phyloP scores from a whole-genome alignment of 2,329 filamentous ascomycete genomes.

The Paraphaeosphaeria minitans region DNA sequence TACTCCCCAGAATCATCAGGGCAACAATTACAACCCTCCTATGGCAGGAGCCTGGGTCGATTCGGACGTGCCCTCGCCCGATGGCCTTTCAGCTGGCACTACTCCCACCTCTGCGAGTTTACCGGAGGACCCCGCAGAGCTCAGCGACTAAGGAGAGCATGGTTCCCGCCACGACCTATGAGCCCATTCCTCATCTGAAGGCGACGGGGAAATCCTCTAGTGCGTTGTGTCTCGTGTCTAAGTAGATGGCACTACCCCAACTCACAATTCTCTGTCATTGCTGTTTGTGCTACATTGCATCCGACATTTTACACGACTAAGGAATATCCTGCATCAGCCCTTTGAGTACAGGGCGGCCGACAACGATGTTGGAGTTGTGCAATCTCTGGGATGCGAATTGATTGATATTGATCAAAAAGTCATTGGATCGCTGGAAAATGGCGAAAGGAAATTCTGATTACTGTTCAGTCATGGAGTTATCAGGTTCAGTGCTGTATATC shows the following conservation, averaged over 20 bases:
- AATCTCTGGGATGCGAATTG: background rate
- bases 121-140: background rate
- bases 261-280: background rate
- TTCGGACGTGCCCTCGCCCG: background rate
- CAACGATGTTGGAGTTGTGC: background rate
- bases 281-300: background rate
- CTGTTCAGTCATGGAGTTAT: background rate
- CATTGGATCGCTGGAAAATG: background rate
- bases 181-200: background rate
- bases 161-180: background rate
- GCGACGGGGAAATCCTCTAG: background rate
- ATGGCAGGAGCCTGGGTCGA: background rate
- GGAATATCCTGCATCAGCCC: background rate
- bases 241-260: background rate
- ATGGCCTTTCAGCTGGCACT: background rate
- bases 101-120: background rate
- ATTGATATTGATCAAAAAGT: background rate
- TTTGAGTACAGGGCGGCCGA: background rate
- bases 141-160: background rate
- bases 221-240: background rate
- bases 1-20: too few relatives aligned
- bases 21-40: background rate
- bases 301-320: background rate
- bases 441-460: background rate
- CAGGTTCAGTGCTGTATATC: background rate